Evolutionary conservation across 352 stramenopile genomes (phyloP).

Genomic region (Phytophthora pistaciae): DNA sequence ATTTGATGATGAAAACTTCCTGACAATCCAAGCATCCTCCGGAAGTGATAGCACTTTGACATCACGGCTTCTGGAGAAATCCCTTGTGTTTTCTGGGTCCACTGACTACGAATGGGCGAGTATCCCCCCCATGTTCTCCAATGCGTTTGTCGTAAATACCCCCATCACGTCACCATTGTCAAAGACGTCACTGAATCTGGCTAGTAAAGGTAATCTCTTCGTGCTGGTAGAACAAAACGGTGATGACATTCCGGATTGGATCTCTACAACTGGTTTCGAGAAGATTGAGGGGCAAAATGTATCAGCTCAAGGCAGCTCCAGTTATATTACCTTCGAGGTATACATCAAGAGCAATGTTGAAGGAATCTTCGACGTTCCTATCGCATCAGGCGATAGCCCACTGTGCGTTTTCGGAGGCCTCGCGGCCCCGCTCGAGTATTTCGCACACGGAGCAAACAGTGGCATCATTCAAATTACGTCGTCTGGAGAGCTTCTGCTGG

Average conservation of each 20-base stretch:
- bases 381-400: conserved; percentile 1
- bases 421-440: conserved; percentile 29
- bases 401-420: conserved; percentile 44
- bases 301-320: conserved; percentile 40
- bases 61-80: conserved; percentile 10
- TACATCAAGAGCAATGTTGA: conserved; percentile 18
- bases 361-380: conserved; percentile 18
- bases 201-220: conserved; percentile 25
- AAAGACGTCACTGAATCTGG: conserved; percentile 21
- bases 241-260: conserved; percentile 17
- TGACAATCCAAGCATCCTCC: conserved; percentile 16
- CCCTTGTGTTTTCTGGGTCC: conserved; percentile 18
- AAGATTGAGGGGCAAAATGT: conserved; percentile 15
- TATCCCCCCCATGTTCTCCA: conserved; percentile 9
- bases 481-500: conserved; percentile 32
- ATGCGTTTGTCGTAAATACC: conserved; percentile 28
- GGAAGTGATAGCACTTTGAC: neutral
- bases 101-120: conserved; percentile 26
- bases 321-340: conserved; percentile 33
- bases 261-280: conserved; percentile 15
- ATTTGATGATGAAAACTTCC: conserved; percentile 25
- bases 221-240: conserved; percentile 24
- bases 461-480: conserved; percentile 32
- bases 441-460: conserved; percentile 32
- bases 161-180: conserved; percentile 7